Evolutionary conservation across 2,329 filamentous ascomycete species (phyloP), one percentile per base, ranked within the genome.

Genomic region (Pseudogymnoascus sp.): DNA sequence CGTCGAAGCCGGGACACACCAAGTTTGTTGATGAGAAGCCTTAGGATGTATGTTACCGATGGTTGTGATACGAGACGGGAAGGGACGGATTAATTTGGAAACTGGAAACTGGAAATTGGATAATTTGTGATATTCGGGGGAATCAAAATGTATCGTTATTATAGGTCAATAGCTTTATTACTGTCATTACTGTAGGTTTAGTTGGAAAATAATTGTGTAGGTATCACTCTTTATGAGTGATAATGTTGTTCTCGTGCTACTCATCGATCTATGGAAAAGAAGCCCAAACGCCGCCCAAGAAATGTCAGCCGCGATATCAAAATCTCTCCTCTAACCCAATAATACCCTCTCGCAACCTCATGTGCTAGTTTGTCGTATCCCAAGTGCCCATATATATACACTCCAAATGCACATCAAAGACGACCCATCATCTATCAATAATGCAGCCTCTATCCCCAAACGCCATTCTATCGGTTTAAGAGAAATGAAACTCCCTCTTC

Each of bases 401-500:
- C 26, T 5, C 26, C 3, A 11, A 55, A 19, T 33, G 26, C 29
- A 33, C 49, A 55, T 33, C 29, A 21, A 33, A 19, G 49, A 33
- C 49, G 49, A 33, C 49, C 29, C 26, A 33, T 55, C 49, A 55
- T 55, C n/a, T 55, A 55, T 8, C n/a, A 12, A 55, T 19, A 55
- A 55, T 55, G 49, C n/a, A 55, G 49, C 49, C 49, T 55, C 49
- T 55, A 55, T 55, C 29, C 29, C 49, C 26, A 55, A 55, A 55
- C 49, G 49, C 49, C 59, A 7, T 67, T 65, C 43, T 10, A 11
- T n/a, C 29, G 39, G 52, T 6, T 29, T 60, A 76, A 63, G 77
- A 74, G 67, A 83, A 69, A 35, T 83, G 80, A 70, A 94, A 81
- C 68, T 85, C 78, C 66, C 80, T 81, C 77, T 92, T 92, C 74